A percentile compares a stretch with the other conserved stretches of the same genome.
These are phyloP conservation scores for Xylariaceae sp. DNA, from an alignment of 2,329 filamentous ascomycete genomes.

Conservation along the genomic window DNA sequence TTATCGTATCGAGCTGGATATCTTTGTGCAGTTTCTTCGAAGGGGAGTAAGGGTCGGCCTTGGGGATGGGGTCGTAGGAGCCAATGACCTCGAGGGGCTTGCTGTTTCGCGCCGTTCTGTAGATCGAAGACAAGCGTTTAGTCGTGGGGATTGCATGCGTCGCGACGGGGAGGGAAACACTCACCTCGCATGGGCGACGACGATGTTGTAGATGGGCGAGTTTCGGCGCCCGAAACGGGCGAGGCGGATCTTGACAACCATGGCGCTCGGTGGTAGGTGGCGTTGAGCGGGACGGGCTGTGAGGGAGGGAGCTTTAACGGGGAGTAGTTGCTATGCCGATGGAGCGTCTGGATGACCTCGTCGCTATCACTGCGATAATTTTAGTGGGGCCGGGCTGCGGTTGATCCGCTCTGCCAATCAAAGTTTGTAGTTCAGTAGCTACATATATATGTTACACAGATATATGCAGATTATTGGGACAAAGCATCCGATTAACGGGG, in stretches of 20 bases:
- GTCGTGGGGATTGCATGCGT: not conserved
- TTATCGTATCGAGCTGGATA: constrained; percentile 73
- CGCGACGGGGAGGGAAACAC: constrained; percentile 18
- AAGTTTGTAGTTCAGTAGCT: not conserved
- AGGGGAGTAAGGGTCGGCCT: constrained; percentile 53
- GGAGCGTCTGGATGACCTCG: not conserved
- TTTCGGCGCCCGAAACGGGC: constrained; percentile 88
- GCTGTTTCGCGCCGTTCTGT: constrained; percentile 76
- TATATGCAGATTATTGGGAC: not conserved
- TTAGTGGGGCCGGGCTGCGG: constrained; percentile 27
- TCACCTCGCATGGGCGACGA: constrained; percentile 87
- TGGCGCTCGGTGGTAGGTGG: constrained; percentile 33
- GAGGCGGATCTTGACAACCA: constrained; percentile 93
- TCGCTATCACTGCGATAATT: constrained; percentile 26
- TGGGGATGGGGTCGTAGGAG: constrained; percentile 66
- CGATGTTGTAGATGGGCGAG: constrained; percentile 94
- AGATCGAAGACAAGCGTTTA: not conserved
- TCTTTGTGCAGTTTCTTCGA: constrained; percentile 79
- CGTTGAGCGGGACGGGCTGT: not conserved
- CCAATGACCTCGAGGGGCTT: constrained; percentile 91
- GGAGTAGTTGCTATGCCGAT: not conserved
- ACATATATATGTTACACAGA: not conserved
- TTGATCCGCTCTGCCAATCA: constrained; percentile 37
- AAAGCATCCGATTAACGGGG: not conserved
- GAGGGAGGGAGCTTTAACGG: not conserved